phyloP scores from a whole-genome alignment of 2,329 filamentous ascomycete species.

The Aquanectria penicillioides region DNA sequence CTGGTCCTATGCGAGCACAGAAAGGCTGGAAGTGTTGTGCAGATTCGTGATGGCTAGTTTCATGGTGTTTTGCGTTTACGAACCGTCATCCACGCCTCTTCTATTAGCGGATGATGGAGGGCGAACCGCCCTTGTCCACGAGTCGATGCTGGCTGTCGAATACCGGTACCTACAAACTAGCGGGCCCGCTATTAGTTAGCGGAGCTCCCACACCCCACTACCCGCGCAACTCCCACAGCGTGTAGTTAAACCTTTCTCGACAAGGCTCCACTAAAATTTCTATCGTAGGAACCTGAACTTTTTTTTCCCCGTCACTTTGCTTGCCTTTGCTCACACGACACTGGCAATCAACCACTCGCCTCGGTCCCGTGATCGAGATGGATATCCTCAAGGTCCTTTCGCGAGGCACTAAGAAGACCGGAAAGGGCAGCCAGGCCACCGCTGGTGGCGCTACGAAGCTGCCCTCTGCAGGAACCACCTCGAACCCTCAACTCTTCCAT shows the following conservation, averaged over 20 bases:
- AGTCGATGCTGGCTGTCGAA: too few relatives aligned
- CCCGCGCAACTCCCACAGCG: constrained; percentile 15
- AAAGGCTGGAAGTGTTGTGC: too few relatives aligned
- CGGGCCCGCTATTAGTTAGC: background rate
- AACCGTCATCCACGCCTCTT: too few relatives aligned
- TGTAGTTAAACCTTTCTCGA: background rate
- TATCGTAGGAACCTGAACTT: constrained; percentile 28
- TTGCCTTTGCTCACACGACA: constrained; percentile 8
- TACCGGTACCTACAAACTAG: too few relatives aligned
- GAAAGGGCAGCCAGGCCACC: constrained; percentile 46
- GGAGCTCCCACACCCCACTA: constrained; percentile 34
- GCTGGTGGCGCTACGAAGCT: constrained; percentile 55
- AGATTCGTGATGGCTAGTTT: too few relatives aligned
- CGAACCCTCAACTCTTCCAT: constrained; percentile 77
- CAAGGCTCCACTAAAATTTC: constrained; percentile 41
- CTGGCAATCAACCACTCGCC: constrained; percentile 12
- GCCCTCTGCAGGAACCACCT: constrained; percentile 71
- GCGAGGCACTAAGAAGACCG: constrained; percentile 70
- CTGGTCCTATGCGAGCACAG: background rate
- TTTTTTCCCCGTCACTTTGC: constrained; percentile 22
- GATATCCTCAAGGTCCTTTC: constrained; percentile 80
- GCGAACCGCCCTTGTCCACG: too few relatives aligned
- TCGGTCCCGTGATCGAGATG: constrained; percentile 49
- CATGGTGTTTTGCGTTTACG: too few relatives aligned
- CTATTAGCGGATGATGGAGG: background rate